Conservation (phyloP, 2,329 filamentous ascomycete species). For the Decorospora gaudefroyi region DNA sequence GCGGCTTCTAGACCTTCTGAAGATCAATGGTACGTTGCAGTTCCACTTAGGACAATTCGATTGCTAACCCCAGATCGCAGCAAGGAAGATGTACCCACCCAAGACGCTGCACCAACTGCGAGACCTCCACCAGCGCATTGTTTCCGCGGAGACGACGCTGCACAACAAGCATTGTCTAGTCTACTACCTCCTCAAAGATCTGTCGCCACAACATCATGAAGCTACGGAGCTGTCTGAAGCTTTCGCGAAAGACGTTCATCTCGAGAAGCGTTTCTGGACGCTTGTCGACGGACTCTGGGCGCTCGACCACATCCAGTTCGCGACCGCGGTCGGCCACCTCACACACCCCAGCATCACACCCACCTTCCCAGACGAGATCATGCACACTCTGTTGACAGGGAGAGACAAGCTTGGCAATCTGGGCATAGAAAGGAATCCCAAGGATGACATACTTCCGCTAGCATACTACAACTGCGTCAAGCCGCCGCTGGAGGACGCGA, state of each 20-base stretch:
- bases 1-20: slow-evolving; percentile 70
- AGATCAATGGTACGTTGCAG: slow-evolving; percentile 65
- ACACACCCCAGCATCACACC: slow-evolving; percentile 78
- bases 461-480: slow-evolving; percentile 79
- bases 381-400: slow-evolving; percentile 66
- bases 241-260: slow-evolving; percentile 66
- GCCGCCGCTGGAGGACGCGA: slow-evolving; percentile 68
- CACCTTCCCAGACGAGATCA: slow-evolving; percentile 82
- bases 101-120: slow-evolving; percentile 69
- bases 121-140: slow-evolving; percentile 71
- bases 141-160: slow-evolving; percentile 64
- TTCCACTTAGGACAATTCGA: neutral
- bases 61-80: slow-evolving; percentile 36
- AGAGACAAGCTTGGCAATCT: slow-evolving; percentile 25
- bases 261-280: slow-evolving; percentile 76
- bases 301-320: slow-evolving; percentile 72
- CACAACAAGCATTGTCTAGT: slow-evolving; percentile 82
- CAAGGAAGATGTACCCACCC: slow-evolving; percentile 73
- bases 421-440: slow-evolving; percentile 36
- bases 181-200: slow-evolving; percentile 82
- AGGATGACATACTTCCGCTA: slow-evolving; percentile 61
- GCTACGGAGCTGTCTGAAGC: slow-evolving; percentile 58
- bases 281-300: slow-evolving; percentile 84
- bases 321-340: slow-evolving; percentile 70
- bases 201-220: slow-evolving; percentile 57